Base-by-base conservation (phyloP, 352 stramenopile genomes). In the Detonula confervacea region DNA sequence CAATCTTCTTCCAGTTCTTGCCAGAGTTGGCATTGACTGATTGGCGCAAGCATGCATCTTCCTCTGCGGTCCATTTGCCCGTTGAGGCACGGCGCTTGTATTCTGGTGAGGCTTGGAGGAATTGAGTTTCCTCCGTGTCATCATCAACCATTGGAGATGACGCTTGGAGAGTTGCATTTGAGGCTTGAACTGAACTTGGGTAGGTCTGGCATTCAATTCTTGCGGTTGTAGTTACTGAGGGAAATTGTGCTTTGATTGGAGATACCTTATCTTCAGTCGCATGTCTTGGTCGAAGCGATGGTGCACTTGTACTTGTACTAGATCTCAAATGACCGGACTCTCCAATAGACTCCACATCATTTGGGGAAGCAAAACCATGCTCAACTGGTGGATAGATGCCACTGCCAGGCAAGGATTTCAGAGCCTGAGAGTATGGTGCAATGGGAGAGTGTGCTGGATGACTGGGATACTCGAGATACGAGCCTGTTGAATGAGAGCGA, bases 1-100 rank as follows among this genome's bases (percentile, higher is more conserved):
- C 74, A 57, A 94, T 88, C 12, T 75, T 49, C 60, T 92, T 92
- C 89, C 89, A 94, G 66, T 92, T 90, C 39, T 92, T 87, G 29
- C 77, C 59, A 9, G 86, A 87, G 62, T 91, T 77, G 35, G 90
- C 79, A 47, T 90, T 85, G 7, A 94, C 86, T 20, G 70, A 67
- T 20, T 54, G 24, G 18, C 72, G 64, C 2, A 86, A 73, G n/a
- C n/a, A n/a, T 12, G 52, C 42, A 16, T 82, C 64, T 29, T 86
- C 78, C 73, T 83, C 7, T 47, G 29, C 30, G 35, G 7, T 62
- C 27, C 33, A 27, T 30, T 35, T 29, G 25, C 14, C 18, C 7
- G 33, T 16, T 2, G 24, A 47, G 52, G 37, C 46, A n/a, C n/a
- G n/a, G n/a, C n/a, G n/a, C n/a, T n/a, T n/a, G n/a, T n/a, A n/a